Conservation (phyloP, 176 grass and related monocot genomes). For the Bonia amplexicaulis region DNA sequence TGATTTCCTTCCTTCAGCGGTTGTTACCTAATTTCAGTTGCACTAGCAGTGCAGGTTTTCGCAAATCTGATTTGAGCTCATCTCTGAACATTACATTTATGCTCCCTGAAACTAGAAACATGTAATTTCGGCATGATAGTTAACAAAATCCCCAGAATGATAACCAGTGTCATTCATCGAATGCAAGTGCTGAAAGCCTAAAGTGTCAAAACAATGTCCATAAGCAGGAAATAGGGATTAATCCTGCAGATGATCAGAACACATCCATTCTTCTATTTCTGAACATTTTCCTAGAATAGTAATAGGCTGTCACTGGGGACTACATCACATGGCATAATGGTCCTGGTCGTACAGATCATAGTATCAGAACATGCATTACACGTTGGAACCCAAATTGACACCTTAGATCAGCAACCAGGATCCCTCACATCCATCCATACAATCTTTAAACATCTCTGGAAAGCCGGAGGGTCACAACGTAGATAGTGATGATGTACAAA, state of each 20-base stretch:
- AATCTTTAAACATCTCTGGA: slow-evolving; percentile 29
- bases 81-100: background rate
- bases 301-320: background rate
- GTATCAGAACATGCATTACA: background rate
- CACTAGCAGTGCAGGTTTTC: background rate
- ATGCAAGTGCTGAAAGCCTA: background rate
- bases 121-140: background rate
- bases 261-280: slow-evolving; percentile 1
- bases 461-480: slow-evolving; percentile 37
- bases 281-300: background rate
- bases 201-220: background rate
- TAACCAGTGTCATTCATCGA: background rate
- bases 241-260: background rate
- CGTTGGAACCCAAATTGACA: slow-evolving; percentile 24
- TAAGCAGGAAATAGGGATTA: background rate
- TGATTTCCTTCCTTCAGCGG: background rate
- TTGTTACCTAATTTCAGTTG: background rate
- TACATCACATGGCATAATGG: background rate
- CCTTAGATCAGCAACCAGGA: slow-evolving; percentile 30
- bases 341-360: too few species aligned
- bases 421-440: slow-evolving; percentile 46
- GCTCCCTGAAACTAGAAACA: background rate
- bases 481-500: slow-evolving; percentile 43
- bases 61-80: background rate
- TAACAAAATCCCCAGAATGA: background rate